Percentiles rank a stretch among this genome's conserved stretches.
Conservation (phyloP, 495 filamentous ascomycete genomes). For the Talaromyces liani region DNA sequence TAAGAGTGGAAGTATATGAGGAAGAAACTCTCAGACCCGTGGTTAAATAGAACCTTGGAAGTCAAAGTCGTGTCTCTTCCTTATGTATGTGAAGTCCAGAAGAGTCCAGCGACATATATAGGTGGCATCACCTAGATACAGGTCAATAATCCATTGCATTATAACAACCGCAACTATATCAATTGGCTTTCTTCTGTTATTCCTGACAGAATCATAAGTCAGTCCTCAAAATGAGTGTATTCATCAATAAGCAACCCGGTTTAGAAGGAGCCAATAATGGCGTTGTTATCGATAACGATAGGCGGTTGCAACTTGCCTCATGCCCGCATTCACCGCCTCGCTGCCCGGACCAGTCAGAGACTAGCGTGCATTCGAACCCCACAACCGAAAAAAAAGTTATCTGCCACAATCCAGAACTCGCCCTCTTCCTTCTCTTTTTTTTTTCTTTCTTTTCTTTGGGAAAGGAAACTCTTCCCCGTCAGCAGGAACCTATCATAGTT, state of each 20-base stretch:
- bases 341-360: conserved; percentile 23
- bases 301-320: background rate
- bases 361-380: background rate
- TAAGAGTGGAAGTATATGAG: background rate
- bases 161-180: no score
- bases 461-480: conserved; percentile 48
- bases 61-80: no score
- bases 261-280: background rate
- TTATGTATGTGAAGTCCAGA: no score
- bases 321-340: conserved; percentile 19
- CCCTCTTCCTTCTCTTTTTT: conserved; percentile 22
- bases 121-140: no score
- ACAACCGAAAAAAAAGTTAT: conserved; percentile 10
- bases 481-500: conserved; percentile 37
- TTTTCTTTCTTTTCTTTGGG: conserved; percentile 48
- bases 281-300: background rate
- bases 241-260: background rate
- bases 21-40: no score
- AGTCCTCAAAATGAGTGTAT: background rate
- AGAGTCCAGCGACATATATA: no score
- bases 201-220: background rate
- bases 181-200: no score
- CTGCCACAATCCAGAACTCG: background rate
- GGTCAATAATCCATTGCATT: no score
- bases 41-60: no score